Conservation (phyloP, 495 filamentous ascomycete species). For the Tuber melanosporum region DNA sequence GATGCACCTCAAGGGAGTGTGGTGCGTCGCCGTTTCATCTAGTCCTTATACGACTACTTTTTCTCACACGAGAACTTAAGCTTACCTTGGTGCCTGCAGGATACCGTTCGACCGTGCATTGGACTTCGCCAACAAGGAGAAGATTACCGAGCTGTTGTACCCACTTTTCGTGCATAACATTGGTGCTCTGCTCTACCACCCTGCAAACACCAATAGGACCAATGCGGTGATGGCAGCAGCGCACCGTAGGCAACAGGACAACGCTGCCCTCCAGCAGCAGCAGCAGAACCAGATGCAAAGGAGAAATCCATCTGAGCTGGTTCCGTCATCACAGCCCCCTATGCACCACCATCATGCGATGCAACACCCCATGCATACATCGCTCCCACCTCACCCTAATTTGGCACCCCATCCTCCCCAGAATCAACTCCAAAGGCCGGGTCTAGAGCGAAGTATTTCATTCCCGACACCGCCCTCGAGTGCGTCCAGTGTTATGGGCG, state of each 20-base stretch:
- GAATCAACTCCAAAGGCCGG: conserved; percentile 29
- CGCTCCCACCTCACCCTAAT: conserved; percentile 59
- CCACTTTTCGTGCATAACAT: conserved; percentile 98
- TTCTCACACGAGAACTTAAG: conserved; percentile 22
- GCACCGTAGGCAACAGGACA: conserved; percentile 63
- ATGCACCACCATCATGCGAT: conserved; percentile 80
- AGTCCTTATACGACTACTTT: conserved; percentile 9
- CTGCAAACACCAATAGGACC: conserved; percentile 74
- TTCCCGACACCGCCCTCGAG: conserved; percentile 94
- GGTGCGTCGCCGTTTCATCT: conserved; percentile 55
- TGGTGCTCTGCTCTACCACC: conserved; percentile 86
- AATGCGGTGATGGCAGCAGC: conserved; percentile 83
- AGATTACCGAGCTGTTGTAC: conserved; percentile 93
- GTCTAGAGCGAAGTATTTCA: conserved; percentile 43
- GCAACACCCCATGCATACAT: conserved; percentile 57
- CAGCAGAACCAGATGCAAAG: conserved; percentile 45
- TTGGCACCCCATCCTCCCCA: conserved; percentile 55
- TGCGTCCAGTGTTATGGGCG: conserved; percentile 76
- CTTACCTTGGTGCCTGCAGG: conserved; percentile 50
- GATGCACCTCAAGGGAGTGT: conserved; percentile 98
- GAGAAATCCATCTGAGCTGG: conserved; percentile 38
- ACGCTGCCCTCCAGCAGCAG: conserved; percentile 43
- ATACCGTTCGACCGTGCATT: conserved; percentile 94
- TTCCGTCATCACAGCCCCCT: conserved; percentile 59
- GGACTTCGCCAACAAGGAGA: conserved; percentile 98